Percentiles rank a stretch among this genome's conserved stretches.
phyloP scores from a whole-genome alignment of 495 filamentous ascomycete genomes.

The Aspergillus homomorphus region DNA sequence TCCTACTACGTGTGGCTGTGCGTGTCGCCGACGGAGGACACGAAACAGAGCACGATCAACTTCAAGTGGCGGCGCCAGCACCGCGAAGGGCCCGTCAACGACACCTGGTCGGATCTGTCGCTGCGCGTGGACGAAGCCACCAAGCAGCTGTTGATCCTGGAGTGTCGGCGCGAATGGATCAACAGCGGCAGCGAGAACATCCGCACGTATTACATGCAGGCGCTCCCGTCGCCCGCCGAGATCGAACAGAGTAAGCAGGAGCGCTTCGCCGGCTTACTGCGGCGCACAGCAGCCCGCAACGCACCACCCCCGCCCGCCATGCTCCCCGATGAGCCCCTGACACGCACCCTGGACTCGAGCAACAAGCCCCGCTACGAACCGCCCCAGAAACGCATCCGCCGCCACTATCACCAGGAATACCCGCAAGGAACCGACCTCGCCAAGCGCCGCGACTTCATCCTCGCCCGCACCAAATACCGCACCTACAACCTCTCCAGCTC shows the following conservation, averaged over 20 bases:
- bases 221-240: slow-evolving; percentile 48
- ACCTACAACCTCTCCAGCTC: slow-evolving; percentile 56
- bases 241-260: slow-evolving; percentile 15
- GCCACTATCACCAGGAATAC: slow-evolving; percentile 47
- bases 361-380: slow-evolving; percentile 39
- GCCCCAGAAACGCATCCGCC: slow-evolving; percentile 38
- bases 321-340: slow-evolving; percentile 32
- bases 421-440: slow-evolving; percentile 39
- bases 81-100: slow-evolving; percentile 71
- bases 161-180: slow-evolving; percentile 71
- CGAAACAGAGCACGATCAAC: slow-evolving; percentile 28
- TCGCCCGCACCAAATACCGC: slow-evolving; percentile 57
- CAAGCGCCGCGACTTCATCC: slow-evolving; percentile 46
- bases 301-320: slow-evolving; percentile 4
- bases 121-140: slow-evolving; percentile 62
- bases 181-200: slow-evolving; percentile 55
- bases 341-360: slow-evolving; percentile 26
- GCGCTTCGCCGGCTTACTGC: not conserved
- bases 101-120: slow-evolving; percentile 68
- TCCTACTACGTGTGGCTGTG: slow-evolving; percentile 71
- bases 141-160: slow-evolving; percentile 59
- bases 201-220: slow-evolving; percentile 66
- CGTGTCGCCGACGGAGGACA: slow-evolving; percentile 42
- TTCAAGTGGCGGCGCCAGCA: slow-evolving; percentile 66
- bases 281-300: slow-evolving; percentile 2